Conservation (phyloP, 768 basidiomycete species). For the Lentinula edodes region DNA sequence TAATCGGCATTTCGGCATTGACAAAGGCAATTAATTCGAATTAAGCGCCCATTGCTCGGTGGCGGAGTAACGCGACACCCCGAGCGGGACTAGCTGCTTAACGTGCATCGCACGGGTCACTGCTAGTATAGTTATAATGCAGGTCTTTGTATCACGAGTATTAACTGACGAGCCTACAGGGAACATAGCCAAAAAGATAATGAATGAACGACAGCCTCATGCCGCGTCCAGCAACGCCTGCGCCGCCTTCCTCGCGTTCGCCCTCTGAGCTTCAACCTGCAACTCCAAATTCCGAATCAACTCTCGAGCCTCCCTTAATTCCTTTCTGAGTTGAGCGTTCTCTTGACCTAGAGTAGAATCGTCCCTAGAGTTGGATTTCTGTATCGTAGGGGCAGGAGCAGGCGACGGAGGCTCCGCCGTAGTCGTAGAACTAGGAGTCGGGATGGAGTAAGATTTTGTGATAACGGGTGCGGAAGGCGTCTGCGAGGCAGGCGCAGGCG, state of each 20-base stretch:
- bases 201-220: neutral
- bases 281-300: slow-evolving; percentile 81
- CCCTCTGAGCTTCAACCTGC: slow-evolving; percentile 69
- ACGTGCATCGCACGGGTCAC: too few species aligned
- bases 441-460: neutral
- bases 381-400: neutral
- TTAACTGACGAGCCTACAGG: too few species aligned
- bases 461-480: slow-evolving; percentile 4
- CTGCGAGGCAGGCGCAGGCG: neutral
- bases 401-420: neutral
- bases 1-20: too few species aligned
- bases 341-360: slow-evolving; percentile 38
- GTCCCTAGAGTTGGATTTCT: neutral
- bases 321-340: slow-evolving; percentile 54
- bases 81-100: too few species aligned
- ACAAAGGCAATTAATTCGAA: too few species aligned
- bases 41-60: too few species aligned
- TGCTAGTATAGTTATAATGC: too few species aligned
- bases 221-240: slow-evolving; percentile 44
- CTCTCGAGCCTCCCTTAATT: slow-evolving; percentile 75
- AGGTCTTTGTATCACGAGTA: too few species aligned
- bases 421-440: slow-evolving; percentile 9
- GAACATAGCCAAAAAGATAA: too few species aligned
- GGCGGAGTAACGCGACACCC: too few species aligned
- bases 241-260: slow-evolving; percentile 74